Evolutionary conservation across 371 early-diverging fungal species (phyloP).

Genomic region (Phascolomyces articulosus): DNA sequence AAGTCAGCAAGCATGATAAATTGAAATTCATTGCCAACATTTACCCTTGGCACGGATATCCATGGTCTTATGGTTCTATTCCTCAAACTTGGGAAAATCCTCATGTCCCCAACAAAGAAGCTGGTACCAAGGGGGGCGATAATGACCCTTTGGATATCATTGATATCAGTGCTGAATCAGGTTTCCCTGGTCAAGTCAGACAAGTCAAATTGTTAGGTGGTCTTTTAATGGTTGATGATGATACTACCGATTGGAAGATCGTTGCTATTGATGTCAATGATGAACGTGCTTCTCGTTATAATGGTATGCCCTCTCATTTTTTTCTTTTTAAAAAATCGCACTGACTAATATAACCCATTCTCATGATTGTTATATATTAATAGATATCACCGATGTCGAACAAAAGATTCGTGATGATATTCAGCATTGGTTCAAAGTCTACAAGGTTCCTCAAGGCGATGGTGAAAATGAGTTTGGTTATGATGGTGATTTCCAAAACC

Average conservation of each 20-base stretch:
- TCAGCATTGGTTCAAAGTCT: conserved; percentile 12
- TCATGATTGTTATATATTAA: neutral
- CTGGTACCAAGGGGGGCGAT: conserved; percentile 85
- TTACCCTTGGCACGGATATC: conserved; percentile 99
- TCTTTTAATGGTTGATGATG: conserved; percentile 94
- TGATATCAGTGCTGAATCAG: conserved; percentile 91
- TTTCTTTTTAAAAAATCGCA: neutral
- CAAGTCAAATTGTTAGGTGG: conserved; percentile 96
- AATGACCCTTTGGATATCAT: conserved; percentile 97
- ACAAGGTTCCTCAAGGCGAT: conserved; percentile 14
- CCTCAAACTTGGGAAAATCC: conserved; percentile 99
- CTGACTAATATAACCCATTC: too few relatives aligned
- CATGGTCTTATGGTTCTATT: conserved; percentile 99
- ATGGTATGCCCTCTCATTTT: conserved; percentile 41
- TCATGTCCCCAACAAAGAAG: conserved; percentile 76
- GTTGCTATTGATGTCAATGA: conserved; percentile 93
- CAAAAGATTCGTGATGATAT: neutral
- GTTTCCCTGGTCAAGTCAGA: conserved; percentile 91
- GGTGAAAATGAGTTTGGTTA: conserved; percentile 5
- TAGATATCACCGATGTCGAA: conserved; percentile 15
- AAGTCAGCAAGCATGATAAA: conserved; percentile 95
- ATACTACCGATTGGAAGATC: conserved; percentile 98
- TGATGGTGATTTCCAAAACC: conserved; percentile 8
- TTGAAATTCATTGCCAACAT: conserved; percentile 98
- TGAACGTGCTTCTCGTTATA: conserved; percentile 82